Percentiles rank a stretch among this genome's conserved stretches.
Conservation (phyloP, 2,329 filamentous ascomycete genomes). For the Tolypocladium cylindrosporum region DNA sequence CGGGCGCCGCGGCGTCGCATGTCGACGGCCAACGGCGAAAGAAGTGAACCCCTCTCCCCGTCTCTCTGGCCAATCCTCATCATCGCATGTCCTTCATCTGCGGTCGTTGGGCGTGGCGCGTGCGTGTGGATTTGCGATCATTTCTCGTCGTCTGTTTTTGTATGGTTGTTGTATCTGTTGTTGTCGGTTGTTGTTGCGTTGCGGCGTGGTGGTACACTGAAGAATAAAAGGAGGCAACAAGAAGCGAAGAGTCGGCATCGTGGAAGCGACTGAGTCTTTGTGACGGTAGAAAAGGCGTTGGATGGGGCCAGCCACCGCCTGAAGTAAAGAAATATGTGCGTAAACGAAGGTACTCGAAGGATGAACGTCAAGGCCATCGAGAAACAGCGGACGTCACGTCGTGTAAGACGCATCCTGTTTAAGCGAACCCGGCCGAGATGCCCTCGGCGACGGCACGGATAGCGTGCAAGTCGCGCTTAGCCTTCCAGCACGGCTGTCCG, state of each 20-base stretch:
- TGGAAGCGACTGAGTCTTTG: background rate
- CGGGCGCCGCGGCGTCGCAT: background rate
- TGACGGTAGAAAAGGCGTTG: background rate
- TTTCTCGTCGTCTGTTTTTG: background rate
- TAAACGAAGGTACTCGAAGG: background rate
- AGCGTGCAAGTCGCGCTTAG: conserved; percentile 21
- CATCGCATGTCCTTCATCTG: background rate
- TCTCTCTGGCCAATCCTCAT: background rate
- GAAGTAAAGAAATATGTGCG: background rate
- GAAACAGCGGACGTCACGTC: background rate
- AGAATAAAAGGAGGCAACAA: background rate
- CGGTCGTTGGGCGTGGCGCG: background rate
- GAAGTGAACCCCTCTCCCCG: background rate
- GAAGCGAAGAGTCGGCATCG: background rate
- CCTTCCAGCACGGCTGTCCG: conserved; percentile 28
- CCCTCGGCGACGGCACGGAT: conserved; percentile 15
- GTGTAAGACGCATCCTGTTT: conserved; percentile 10
- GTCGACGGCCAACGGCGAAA: background rate
- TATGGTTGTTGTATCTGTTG: too few relatives aligned
- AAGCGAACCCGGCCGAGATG: conserved; percentile 14
- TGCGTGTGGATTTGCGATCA: background rate
- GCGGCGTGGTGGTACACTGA: background rate
- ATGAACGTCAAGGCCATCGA: background rate
- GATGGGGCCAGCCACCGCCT: background rate
- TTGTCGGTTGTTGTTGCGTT: background rate